Evolutionary conservation across 2,329 filamentous ascomycete genomes (phyloP).

Genomic region (Paraphoma chrysanthemicola): DNA sequence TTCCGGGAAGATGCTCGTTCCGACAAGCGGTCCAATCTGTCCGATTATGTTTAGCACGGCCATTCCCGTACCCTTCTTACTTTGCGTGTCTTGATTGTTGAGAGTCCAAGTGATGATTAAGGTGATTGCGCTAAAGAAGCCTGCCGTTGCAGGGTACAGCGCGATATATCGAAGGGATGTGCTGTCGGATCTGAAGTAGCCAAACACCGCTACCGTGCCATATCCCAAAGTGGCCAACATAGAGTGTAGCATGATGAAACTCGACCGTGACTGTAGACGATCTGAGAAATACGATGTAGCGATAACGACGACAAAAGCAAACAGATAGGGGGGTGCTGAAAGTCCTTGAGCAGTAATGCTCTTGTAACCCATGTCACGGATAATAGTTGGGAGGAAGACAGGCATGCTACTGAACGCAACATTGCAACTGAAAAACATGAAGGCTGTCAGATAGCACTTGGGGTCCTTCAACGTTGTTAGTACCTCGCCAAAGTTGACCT

Average conservation of each 20-base stretch:
- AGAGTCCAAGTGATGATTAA: constrained; percentile 67
- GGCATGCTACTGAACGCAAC: constrained; percentile 88
- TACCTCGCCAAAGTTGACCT: constrained; percentile 64
- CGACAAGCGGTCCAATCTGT: constrained; percentile 73
- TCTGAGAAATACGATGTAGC: constrained; percentile 77
- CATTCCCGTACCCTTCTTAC: constrained; percentile 76
- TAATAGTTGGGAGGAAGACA: constrained; percentile 84
- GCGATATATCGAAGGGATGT: constrained; percentile 69
- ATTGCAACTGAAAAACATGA: constrained; percentile 88
- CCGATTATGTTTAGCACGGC: constrained; percentile 82
- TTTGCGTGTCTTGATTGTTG: constrained; percentile 78
- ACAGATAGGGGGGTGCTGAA: constrained; percentile 80
- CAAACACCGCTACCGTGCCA: constrained; percentile 66
- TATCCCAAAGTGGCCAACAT: constrained; percentile 69
- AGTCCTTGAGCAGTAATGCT: constrained; percentile 75
- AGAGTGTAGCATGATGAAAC: constrained; percentile 73
- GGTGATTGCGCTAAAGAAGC: constrained; percentile 86
- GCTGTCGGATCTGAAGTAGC: constrained; percentile 47
- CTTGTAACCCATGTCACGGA: constrained; percentile 77
- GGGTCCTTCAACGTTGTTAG: constrained; percentile 68
- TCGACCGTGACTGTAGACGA: constrained; percentile 65
- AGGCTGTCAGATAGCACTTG: constrained; percentile 75
- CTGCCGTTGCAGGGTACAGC: constrained; percentile 78
- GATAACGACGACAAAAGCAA: constrained; percentile 76
- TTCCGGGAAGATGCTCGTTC: constrained; percentile 62